Evolutionary conservation across 1,284 basidiomycete species (phyloP), one percentile per base, ranked within the genome.

Genomic region (Paramarasmius palmivorus): DNA sequence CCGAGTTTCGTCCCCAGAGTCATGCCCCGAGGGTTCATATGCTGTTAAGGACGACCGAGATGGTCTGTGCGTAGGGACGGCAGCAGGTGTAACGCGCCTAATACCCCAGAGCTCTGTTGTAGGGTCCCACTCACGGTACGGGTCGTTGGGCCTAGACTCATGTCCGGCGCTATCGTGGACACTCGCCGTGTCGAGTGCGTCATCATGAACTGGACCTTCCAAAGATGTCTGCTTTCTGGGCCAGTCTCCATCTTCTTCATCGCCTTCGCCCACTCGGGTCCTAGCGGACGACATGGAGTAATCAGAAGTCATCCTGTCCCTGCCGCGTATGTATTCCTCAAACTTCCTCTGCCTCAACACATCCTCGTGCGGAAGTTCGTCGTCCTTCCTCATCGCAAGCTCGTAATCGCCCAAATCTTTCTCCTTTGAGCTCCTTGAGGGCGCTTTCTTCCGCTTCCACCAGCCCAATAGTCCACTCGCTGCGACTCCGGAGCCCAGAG

Each of bases 261-360:
- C 56, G 15, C 65, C 65, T 26, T 59, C 61, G 4, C 50, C 64
- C 32, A 72, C 69, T 29, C 61, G 57, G 39, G 73, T 74, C 48
- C 61, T 57, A 20, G 57, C 65, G 29, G 69, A 72, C 55, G 70
- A 70, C 32, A 66, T 64, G 15, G 71, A 72, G 56, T 73, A 71
- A 42, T 66, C 60, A n/a, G 68, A 68, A 15, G 56, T 49, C 22
- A 66, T 53, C 39, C 61, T 59, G 50, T 66, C 67, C 56, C 68
- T 72, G 45, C n/a, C n/a, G n/a, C 57, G 57, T 41, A 45, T 44
- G 49, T 69, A 66, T 39, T 63, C 60, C 22, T 62, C 57, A 58
- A 63, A 71, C 37, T 67, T 61, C 48, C 65, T 57, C 51, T 63
- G 58, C 17, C 65, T 61, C 36, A 74, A 62, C 29, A 66, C 64